Base-by-base conservation (phyloP, 345 rosid species). In the Camelina neglecta region DNA sequence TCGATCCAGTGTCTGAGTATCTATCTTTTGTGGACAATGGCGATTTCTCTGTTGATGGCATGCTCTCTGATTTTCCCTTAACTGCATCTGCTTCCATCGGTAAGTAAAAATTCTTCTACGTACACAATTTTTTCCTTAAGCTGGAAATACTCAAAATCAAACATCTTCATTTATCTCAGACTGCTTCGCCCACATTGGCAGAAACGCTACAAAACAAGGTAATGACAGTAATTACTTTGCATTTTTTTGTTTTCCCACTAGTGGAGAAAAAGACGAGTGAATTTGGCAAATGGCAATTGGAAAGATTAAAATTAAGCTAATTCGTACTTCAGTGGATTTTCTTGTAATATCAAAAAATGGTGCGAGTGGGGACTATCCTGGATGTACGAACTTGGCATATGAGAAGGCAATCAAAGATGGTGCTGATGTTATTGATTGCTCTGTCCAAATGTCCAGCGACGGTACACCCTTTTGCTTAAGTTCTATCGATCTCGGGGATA, bases 331-430 rank as follows among this genome's bases (percentile, higher is more conserved):
- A 89, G 98, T 33, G 16, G 26, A 24, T 1, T 24, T 24, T 24
- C 26, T 24, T 24, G 26, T 24, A 0, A 24, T 24, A 24, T 24
- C 26, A 24, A 24, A 24, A 24, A 2, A 24, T 24, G 26, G 26
- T 24, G 26, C 26, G 26, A 24, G 26, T 24, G 26, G 26, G 26
- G 26, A 74, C 73, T 89, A 73, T 80, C 96, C 98, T 20, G 82
- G 91, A 50, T 91, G 97, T 78, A 91, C 98, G 12, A 69, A 88
- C 78, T 44, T 72, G 81, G 93, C 97, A 41, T 93, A 93, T 72
- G 42, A 41, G 67, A 73, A 76, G 1, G 98, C 98, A 29, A 87
- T 89, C 58, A 11, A 64, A 49, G 90, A 84, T 69, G 97, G 88
- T 53, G 84, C 82, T 29, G 86, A 91, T 77, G 55, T 93, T 70